Base-by-base conservation (phyloP, 805 yeast species). In the Ogataea paraovalis region DNA sequence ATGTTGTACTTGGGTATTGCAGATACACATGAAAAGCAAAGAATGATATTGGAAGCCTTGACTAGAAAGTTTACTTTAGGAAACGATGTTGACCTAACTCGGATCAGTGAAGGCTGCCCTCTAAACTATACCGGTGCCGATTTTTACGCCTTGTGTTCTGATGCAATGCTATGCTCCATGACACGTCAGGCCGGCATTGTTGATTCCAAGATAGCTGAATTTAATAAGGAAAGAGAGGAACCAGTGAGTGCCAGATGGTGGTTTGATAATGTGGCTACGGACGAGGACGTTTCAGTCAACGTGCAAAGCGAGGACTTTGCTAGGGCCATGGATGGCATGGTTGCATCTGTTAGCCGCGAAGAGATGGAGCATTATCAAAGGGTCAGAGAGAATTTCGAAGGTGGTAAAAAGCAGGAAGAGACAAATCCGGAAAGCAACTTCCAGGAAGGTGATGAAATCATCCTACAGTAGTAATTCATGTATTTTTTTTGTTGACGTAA, bases 101-200 rank as follows among this genome's bases (percentile, higher is more conserved):
- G 60, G 6, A 67, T 94, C 22, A 92, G 96, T 0, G 73, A 75
- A 16, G 65, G 68, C 6, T 90, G 97, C 67, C 87, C 96, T 0
- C 89, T 82, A 62, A 89, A 88, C n/a, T 91, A 82, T 62, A 92
- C 99, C 0, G 99, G 99, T 54, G 99, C 99, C 3, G 99, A 94
- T 65, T 92, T 94, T 68, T 94, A 94, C 66, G 99, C 98, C 0
- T 70, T 94, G 49, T 89, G 97, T 62, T 86, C 96, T 0, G 98
- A 94, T 66, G 87, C 98, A 0, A 89, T 92, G 94, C 74, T 92
- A 56, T 89, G 89, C 65, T 97, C 98, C 2, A 92, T 94, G 97
- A 87, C 94, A 1, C 72, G 98, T 55, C 82, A 85, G 0, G 97
- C 98, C 1, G 73, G 73, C 8, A 79, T 76, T 32, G 89, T 86